Evolutionary conservation across 169 alveolate species (phyloP), one percentile per base, ranked within the genome.

Genomic region (Plasmodium vivax): DNA sequence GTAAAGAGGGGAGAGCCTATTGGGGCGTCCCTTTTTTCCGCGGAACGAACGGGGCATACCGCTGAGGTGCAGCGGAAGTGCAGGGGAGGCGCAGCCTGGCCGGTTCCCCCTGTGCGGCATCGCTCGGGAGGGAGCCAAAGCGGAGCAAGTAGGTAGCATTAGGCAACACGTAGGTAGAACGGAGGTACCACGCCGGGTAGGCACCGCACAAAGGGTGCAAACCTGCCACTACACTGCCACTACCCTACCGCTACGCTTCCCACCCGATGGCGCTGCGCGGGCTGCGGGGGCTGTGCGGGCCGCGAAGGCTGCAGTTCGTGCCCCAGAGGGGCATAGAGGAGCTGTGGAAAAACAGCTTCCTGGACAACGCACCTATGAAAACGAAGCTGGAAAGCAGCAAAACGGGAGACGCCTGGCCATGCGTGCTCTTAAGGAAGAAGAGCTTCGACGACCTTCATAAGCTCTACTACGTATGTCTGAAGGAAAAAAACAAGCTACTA

Each of bases 381-480:
- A 97, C 94, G 74, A 95, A 95, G 56, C 5, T 77, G n/a, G 92
- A 93, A 41, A 87, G 94, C 51, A 96, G 98, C 6, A 96, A 87
- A 72, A 73, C 98, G 43, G 98, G 98, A 9, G 97, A 96, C 74
- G 97, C 98, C 0, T 97, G 98, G 98, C 98, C 98, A 14, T 96
- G 98, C 36, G 95, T 94, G 75, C 83, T 97, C 75, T 96, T 97
- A 43, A 94, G 98, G 51, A 85, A 92, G 83, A 97, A 97, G 85
- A 96, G 98, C 82, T 97, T 97, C 72, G 98, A 97, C 10, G 98
- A 97, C 75, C 93, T 97, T 58, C 97, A 97, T 71, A 97, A 96
- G 80, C 96, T 97, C 23, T 97, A 97, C 95, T 97, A 96, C 83
- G 83, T 97, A 32, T 96, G 98, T 54, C 82, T 97, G 83, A 97